Evolutionary conservation across 2,329 filamentous ascomycete species (phyloP).

Genomic region (Trichophaea hybrida): DNA sequence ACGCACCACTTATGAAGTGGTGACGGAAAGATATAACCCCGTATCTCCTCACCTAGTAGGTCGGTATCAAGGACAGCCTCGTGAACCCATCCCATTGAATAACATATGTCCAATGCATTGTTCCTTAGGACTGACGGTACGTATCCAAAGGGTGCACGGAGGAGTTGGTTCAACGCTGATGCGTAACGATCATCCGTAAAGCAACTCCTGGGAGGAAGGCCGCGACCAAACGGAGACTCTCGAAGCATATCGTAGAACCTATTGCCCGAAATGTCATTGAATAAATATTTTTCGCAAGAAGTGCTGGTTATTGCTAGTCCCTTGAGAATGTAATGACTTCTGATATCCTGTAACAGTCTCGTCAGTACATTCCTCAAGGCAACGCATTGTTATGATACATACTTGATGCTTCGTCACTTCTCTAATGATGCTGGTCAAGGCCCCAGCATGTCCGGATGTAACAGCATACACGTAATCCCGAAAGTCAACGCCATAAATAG

Average conservation of each 20-base stretch:
- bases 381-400: too few species aligned
- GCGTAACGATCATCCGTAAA: not conserved
- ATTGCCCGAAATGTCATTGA: not conserved
- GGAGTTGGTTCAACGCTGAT: constrained; percentile 2
- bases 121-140: constrained; percentile 2
- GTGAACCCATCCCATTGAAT: not conserved
- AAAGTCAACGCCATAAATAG: too few species aligned
- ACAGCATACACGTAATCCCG: too few species aligned
- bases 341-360: too few species aligned
- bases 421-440: too few species aligned
- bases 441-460: too few species aligned
- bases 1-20: not conserved
- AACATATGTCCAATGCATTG: not conserved
- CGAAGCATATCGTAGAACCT: not conserved
- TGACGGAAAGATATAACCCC: constrained; percentile 4
- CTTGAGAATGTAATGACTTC: too few species aligned
- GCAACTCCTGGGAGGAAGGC: not conserved
- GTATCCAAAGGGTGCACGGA: not conserved
- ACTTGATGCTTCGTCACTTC: too few species aligned
- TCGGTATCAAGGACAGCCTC: not conserved
- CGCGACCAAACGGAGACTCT: constrained; percentile 1
- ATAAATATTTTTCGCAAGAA: too few species aligned
- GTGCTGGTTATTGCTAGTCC: too few species aligned
- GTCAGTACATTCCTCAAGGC: too few species aligned
- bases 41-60: not conserved